These are phyloP conservation scores for Zymoseptoria brevis DNA, from an alignment of 2,329 filamentous ascomycete genomes.

Conservation along the genomic window DNA sequence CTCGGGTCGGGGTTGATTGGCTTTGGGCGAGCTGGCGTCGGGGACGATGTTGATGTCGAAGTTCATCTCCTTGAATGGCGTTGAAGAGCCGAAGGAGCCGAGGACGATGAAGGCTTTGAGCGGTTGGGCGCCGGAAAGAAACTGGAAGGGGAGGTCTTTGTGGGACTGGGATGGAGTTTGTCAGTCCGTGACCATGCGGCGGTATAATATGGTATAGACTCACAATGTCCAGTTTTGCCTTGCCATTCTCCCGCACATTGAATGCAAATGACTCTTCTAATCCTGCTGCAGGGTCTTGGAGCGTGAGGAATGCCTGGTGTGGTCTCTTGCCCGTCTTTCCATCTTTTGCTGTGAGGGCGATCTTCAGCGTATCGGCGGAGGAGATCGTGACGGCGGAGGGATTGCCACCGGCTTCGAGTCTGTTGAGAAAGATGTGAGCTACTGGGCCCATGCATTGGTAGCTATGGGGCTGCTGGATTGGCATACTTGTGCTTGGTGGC, in stretches of 20 bases:
- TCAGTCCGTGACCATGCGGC: constrained; percentile 7
- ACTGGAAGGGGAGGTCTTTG: constrained; percentile 79
- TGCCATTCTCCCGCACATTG: constrained; percentile 77
- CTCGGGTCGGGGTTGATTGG: constrained; percentile 57
- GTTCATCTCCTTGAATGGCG: constrained; percentile 57
- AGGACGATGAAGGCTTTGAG: constrained; percentile 76
- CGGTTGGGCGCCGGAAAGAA: constrained; percentile 59
- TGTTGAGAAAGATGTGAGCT: constrained; percentile 15
- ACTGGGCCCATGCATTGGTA: not conserved
- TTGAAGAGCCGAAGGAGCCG: constrained; percentile 72
- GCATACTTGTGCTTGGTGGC: constrained; percentile 52
- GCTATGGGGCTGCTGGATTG: not conserved
- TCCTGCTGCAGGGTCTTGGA: constrained; percentile 65
- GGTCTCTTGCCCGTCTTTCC: constrained; percentile 71
- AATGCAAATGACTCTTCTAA: constrained; percentile 84
- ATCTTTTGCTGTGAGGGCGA: constrained; percentile 74
- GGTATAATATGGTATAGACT: constrained; percentile 27
- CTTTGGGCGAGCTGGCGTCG: constrained; percentile 54
- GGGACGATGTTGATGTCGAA: constrained; percentile 65
- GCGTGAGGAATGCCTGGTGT: constrained; percentile 85
- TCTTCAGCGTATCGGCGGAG: constrained; percentile 65
- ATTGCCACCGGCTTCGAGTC: constrained; percentile 48
- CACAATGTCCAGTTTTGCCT: constrained; percentile 79
- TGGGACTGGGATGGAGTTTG: constrained; percentile 53
- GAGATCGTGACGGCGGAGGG: constrained; percentile 52